Conservation (phyloP, 495 filamentous ascomycete species). For the Choiromyces venosus region DNA sequence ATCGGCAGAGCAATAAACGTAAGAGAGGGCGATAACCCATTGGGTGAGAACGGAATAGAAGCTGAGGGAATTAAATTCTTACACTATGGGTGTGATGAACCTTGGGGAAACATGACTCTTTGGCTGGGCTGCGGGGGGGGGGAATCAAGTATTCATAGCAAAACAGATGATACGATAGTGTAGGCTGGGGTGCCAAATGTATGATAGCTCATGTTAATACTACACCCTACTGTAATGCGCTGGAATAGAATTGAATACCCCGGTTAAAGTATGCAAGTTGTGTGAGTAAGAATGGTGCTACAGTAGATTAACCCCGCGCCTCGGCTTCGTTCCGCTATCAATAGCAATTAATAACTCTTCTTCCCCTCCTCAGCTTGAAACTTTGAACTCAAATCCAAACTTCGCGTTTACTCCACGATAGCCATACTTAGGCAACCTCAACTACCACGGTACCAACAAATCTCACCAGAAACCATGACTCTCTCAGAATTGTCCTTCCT, state of each 20-base stretch:
- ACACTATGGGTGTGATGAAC: background rate
- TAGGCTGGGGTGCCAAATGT: no score
- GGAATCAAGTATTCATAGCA: background rate
- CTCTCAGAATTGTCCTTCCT: background rate
- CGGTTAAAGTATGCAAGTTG: background rate
- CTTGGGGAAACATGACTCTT: background rate
- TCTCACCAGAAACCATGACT: background rate
- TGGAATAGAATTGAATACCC: background rate
- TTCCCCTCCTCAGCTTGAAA: background rate
- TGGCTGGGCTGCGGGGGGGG: background rate
- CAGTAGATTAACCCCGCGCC: background rate
- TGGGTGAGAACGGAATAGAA: background rate
- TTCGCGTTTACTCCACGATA: background rate
- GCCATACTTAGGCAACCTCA: background rate
- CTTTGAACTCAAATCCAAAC: background rate
- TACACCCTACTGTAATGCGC: background rate
- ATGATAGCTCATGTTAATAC: background rate
- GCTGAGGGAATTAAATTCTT: background rate
- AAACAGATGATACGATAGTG: background rate
- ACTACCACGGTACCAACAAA: background rate
- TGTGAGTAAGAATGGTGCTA: background rate
- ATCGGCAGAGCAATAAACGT: background rate
- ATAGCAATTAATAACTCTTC: background rate
- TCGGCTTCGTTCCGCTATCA: background rate
- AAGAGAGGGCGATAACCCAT: background rate